These are phyloP conservation scores for Daldinia grandis DNA, from an alignment of 495 filamentous ascomycete genomes.

Conservation along the genomic window DNA sequence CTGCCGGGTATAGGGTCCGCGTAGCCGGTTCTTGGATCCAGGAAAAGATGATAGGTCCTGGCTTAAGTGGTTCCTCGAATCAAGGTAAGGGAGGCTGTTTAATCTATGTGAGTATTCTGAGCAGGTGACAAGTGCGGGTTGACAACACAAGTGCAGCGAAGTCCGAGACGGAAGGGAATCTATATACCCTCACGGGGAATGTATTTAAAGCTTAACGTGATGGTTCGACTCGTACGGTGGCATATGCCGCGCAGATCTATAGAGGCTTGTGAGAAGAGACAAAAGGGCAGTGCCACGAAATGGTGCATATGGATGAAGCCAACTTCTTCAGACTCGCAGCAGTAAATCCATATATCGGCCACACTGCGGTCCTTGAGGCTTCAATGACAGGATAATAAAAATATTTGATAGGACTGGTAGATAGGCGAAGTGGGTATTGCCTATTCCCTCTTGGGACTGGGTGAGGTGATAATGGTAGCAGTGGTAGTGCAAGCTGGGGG, in stretches of 20 bases:
- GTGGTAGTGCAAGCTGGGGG: constrained; percentile 45
- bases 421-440: constrained; percentile 40
- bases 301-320: constrained; percentile 36
- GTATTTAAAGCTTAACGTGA: constrained; percentile 22
- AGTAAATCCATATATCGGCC: constrained; percentile 40
- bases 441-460: constrained; percentile 44
- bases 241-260: constrained; percentile 28
- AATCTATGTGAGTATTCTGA: constrained; percentile 18
- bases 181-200: constrained; percentile 36
- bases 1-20: constrained; percentile 16
- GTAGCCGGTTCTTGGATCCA: constrained; percentile 18
- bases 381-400: constrained; percentile 39
- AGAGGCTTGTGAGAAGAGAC: constrained; percentile 33
- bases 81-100: constrained; percentile 13
- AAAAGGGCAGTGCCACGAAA: constrained; percentile 36
- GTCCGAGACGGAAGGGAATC: constrained; percentile 35
- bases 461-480: constrained; percentile 35
- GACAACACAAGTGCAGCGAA: constrained; percentile 9
- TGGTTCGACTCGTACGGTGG: constrained; percentile 41
- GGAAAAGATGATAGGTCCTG: neutral
- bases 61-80: constrained; percentile 11
- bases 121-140: constrained; percentile 8
- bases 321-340: constrained; percentile 35
- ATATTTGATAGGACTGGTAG: constrained; percentile 34
- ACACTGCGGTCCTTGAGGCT: constrained; percentile 46